phyloP scores from a whole-genome alignment of 805 yeast species.

The Candida lessepsii region DNA sequence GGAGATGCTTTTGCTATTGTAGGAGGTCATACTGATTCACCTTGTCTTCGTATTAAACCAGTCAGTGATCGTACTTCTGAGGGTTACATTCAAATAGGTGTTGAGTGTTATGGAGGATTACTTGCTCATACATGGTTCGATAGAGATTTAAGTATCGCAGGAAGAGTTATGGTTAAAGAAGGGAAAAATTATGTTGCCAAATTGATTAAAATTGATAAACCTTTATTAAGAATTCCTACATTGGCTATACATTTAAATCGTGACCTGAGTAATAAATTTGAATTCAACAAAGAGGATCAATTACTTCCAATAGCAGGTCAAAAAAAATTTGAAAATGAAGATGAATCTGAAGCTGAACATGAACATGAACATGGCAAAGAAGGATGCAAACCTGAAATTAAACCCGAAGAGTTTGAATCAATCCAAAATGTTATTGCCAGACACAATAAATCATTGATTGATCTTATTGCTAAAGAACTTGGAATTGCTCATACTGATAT shows the following conservation, averaged over 20 bases:
- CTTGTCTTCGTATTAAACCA: constrained; percentile 86
- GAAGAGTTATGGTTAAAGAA: constrained; percentile 60
- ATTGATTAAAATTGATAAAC: constrained; percentile 77
- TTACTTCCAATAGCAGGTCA: constrained; percentile 83
- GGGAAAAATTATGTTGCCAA: constrained; percentile 56
- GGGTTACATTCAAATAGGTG: constrained; percentile 86
- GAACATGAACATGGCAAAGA: constrained; percentile 19
- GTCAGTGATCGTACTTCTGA: constrained; percentile 65
- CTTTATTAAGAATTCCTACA: constrained; percentile 88
- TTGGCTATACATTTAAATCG: constrained; percentile 89
- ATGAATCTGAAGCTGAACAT: too few relatives aligned
- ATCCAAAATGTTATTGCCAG: constrained; percentile 65
- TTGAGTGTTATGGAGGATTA: constrained; percentile 94
- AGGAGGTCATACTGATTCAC: constrained; percentile 97
- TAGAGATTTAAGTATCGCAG: constrained; percentile 87
- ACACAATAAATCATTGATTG: constrained; percentile 72
- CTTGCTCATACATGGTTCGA: constrained; percentile 98
- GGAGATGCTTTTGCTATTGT: constrained; percentile 86
- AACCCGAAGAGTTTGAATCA: constrained; percentile 60
- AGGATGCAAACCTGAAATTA: constrained; percentile 48
- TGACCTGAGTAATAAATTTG: constrained; percentile 73
- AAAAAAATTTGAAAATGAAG: constrained; percentile 14
- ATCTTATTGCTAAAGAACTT: constrained; percentile 65
- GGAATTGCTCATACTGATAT: constrained; percentile 53
- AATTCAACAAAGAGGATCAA: constrained; percentile 85